A percentile compares a stretch with the other conserved stretches of the same genome.
phyloP scores from a whole-genome alignment of 1,284 basidiomycete genomes.

The Microbotryum intermedium region DNA sequence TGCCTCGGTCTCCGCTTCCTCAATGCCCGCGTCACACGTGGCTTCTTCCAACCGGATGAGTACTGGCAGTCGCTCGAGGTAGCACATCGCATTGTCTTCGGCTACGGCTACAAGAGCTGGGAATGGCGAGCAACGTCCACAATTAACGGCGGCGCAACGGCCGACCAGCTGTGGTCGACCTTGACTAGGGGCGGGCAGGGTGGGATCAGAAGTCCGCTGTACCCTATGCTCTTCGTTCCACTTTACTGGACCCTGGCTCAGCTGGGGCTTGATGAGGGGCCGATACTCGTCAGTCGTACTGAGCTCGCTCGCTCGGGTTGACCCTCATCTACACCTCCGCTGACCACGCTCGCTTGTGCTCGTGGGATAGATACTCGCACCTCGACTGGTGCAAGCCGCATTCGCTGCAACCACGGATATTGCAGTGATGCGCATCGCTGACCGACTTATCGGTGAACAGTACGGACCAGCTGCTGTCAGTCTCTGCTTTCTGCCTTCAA shows the following conservation, averaged over 20 bases:
- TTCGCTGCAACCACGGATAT: constrained; percentile 75
- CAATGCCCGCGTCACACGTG: constrained; percentile 59
- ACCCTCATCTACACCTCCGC: constrained; percentile 10
- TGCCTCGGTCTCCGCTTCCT: constrained; percentile 39
- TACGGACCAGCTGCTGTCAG: constrained; percentile 60
- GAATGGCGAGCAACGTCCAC: constrained; percentile 77
- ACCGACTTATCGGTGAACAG: constrained; percentile 51
- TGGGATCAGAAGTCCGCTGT: constrained; percentile 39
- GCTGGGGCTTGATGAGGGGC: constrained; percentile 47
- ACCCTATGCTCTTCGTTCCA: constrained; percentile 57
- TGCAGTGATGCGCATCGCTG: constrained; percentile 57
- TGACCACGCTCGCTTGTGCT: not conserved
- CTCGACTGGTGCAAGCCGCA: constrained; percentile 68
- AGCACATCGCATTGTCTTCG: constrained; percentile 79
- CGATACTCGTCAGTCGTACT: constrained; percentile 32
- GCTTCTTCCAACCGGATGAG: constrained; percentile 97
- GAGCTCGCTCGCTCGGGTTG: constrained; percentile 40
- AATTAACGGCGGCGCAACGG: not conserved
- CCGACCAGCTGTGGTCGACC: not conserved
- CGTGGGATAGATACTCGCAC: constrained; percentile 45
- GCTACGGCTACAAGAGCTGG: constrained; percentile 89
- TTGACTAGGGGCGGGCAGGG: constrained; percentile 16
- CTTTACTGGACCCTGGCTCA: constrained; percentile 62
- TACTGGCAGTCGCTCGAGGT: constrained; percentile 92
- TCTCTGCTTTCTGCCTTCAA: constrained; percentile 21